Conservation (phyloP, 139 green algal genomes). For the Chlorella sp. region DNA sequence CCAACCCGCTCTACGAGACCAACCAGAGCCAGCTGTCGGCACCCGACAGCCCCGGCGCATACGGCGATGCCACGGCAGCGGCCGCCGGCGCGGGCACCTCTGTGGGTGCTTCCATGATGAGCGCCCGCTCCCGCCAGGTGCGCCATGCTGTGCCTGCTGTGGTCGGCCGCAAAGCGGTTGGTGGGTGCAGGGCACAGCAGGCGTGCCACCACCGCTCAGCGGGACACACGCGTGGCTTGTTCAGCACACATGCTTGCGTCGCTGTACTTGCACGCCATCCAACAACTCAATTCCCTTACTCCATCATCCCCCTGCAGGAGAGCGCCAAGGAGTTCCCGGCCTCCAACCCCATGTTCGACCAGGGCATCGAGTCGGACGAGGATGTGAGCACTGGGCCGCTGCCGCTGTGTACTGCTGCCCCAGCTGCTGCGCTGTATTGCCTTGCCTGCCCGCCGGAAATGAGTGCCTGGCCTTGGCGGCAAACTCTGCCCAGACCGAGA, state of each 20-base stretch:
- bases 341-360: background rate
- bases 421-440: too few species aligned
- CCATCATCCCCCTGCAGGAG: background rate
- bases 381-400: background rate
- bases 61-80: background rate
- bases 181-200: too few species aligned
- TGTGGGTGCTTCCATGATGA: background rate
- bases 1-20: slow-evolving; percentile 37
- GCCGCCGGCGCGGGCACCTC: background rate
- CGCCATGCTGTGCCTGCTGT: background rate
- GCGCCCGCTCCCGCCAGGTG: slow-evolving; percentile 13
- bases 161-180: too few species aligned
- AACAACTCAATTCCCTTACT: too few species aligned
- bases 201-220: too few species aligned
- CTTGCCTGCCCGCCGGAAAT: too few species aligned
- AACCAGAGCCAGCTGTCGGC: slow-evolving; percentile 31
- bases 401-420: too few species aligned
- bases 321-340: background rate
- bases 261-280: too few species aligned
- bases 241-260: too few species aligned
- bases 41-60: background rate
- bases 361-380: slow-evolving; percentile 6
- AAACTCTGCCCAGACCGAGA: too few species aligned
- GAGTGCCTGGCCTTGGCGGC: too few species aligned
- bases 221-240: too few species aligned